Conservation (phyloP, 306 rosid species). For the Dryas drummondii region DNA sequence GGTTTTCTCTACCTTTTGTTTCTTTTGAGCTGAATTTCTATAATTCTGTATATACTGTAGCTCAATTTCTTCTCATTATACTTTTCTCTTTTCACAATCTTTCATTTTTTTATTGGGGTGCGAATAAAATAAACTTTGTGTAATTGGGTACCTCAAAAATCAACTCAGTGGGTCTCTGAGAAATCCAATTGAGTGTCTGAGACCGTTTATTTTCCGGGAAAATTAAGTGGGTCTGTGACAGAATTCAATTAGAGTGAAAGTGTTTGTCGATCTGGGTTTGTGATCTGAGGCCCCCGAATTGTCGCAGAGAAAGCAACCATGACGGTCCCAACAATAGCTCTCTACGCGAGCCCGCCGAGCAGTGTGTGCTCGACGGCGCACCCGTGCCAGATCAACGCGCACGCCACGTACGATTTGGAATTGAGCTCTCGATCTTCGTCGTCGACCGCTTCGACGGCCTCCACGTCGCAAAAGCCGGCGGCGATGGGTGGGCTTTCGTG, state of each 20-base stretch:
- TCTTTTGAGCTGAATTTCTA: neutral
- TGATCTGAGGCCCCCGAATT: conserved; percentile 9
- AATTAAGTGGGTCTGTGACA: neutral
- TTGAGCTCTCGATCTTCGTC: conserved; percentile 71
- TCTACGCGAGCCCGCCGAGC: conserved; percentile 88
- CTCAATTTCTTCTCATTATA: neutral
- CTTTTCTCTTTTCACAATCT: neutral
- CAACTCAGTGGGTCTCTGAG: neutral
- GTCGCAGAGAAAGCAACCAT: conserved; percentile 27
- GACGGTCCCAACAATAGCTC: conserved; percentile 84
- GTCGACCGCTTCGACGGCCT: conserved; percentile 53
- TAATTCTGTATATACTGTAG: conserved; percentile 33
- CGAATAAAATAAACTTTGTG: neutral
- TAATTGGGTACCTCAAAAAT: neutral
- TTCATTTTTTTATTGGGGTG: neutral
- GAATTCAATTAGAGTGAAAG: neutral
- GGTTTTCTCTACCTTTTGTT: neutral
- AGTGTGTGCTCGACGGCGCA: conserved; percentile 78
- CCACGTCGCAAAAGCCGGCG: conserved; percentile 68
- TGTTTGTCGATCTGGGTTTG: neutral
- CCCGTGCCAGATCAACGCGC: conserved; percentile 69
- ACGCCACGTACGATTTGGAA: conserved; percentile 68
- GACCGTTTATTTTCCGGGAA: neutral
- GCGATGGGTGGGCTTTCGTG: conserved; percentile 71
- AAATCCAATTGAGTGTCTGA: neutral